Base-by-base conservation (phyloP, 495 filamentous ascomycete species). In the Penicillium atrosanguineum region DNA sequence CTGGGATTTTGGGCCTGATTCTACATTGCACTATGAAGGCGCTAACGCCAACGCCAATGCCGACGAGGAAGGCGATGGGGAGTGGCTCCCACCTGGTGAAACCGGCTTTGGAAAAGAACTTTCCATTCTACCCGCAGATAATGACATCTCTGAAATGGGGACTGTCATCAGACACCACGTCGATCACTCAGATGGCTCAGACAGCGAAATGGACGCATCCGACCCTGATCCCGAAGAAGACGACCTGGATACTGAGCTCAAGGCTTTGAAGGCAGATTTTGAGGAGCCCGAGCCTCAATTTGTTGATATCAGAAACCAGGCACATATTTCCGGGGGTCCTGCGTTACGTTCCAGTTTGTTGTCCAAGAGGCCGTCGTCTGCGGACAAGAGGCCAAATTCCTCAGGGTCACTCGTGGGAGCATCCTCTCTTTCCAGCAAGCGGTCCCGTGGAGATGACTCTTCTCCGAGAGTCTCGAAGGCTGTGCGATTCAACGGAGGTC, bases 191-290 rank as follows among this genome's bases (percentile, higher is more conserved):
- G 67, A 60, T 46, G 65, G 64, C 46, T 63, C 64, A 0, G 71
- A 72, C 7, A 69, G 64, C 41, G 79, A 79, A 21, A 60, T 51
- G 9, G 72, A 72, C 23, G 48, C 62, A 3, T 69, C 71, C 20
- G 71, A 77, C 3, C 48, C 68, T 34, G 72, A 77, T 4, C 48
- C 68, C 34, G 72, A 77, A 25, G 67, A 69, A 15, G 65, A 65
- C 3, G 75, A 78, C 31, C 48, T 78, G 16, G 64, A 63, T 25
- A 70, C 68, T 20, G 78, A 81, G 29, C 44, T 81, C 12, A 57
- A 73, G 45, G 75, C 65, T 38, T 60, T 80, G 23, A 72, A 69
- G 38, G 70, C 72, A 7, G 75, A 79, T 21, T 66, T 73, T 50
- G 64, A 77, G 37, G 54, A 61, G 20, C 56, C 69, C 15, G 51